Conservation (phyloP, 2,329 filamentous ascomycete species). For the Sporothrix protearum region DNA sequence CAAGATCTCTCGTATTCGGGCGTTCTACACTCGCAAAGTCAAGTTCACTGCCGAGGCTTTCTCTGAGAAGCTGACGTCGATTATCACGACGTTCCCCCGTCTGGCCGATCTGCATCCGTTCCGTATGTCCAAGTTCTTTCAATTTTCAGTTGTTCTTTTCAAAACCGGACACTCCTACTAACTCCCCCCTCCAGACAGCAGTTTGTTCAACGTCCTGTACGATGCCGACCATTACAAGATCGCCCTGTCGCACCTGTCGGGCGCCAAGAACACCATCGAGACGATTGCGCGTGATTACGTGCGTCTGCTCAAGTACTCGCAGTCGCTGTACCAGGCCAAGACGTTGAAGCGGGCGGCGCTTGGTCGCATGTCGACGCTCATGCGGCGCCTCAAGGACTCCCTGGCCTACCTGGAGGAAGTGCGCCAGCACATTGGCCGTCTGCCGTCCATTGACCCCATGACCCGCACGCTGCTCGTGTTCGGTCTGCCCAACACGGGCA, state of each 20-base stretch:
- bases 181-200: conserved; percentile 44
- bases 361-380: conserved; percentile 97
- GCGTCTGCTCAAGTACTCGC: conserved; percentile 83
- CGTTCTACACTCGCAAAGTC: conserved; percentile 95
- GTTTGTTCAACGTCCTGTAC: conserved; percentile 95
- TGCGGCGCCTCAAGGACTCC: conserved; percentile 90
- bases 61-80: conserved; percentile 84
- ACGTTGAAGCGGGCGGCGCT: conserved; percentile 94
- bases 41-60: conserved; percentile 88
- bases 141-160: neutral
- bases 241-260: conserved; percentile 90
- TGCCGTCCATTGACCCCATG: conserved; percentile 97
- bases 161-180: neutral
- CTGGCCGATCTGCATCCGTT: conserved; percentile 95
- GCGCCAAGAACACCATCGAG: conserved; percentile 94
- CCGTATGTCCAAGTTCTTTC: conserved; percentile 49
- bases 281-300: conserved; percentile 96
- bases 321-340: conserved; percentile 97
- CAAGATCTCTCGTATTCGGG: conserved; percentile 88
- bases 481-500: conserved; percentile 96
- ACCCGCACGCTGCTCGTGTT: conserved; percentile 94
- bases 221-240: conserved; percentile 98
- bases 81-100: conserved; percentile 88
- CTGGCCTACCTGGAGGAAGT: conserved; percentile 95
- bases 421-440: conserved; percentile 91